A percentile compares a stretch with the other conserved stretches of the same genome.
phyloP scores from a whole-genome alignment of 2,329 filamentous ascomycete species.

The Lachnum nothofagi region DNA sequence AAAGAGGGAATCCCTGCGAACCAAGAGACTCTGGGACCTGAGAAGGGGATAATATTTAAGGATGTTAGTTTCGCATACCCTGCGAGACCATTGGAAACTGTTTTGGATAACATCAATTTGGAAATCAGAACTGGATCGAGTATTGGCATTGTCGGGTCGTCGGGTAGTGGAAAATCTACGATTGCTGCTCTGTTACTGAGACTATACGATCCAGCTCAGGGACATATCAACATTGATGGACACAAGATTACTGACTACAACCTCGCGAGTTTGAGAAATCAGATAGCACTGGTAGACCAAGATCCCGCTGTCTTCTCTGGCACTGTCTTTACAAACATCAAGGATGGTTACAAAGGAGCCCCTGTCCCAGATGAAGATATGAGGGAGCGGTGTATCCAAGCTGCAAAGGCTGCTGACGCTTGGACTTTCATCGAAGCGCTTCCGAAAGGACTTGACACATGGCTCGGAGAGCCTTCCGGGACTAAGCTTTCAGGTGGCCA shows the following conservation, averaged over 20 bases:
- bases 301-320: slow-evolving; percentile 25
- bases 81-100: slow-evolving; percentile 25
- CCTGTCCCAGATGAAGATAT: slow-evolving; percentile 14
- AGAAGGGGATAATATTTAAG: slow-evolving; percentile 30
- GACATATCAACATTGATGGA: slow-evolving; percentile 35
- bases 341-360: slow-evolving; percentile 37
- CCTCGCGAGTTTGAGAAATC: slow-evolving; percentile 17
- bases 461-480: slow-evolving; percentile 48
- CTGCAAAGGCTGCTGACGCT: slow-evolving; percentile 56
- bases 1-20: slow-evolving; percentile 21
- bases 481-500: slow-evolving; percentile 53
- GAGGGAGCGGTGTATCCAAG: slow-evolving; percentile 27
- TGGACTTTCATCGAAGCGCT: slow-evolving; percentile 49
- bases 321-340: slow-evolving; percentile 47
- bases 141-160: slow-evolving; percentile 42
- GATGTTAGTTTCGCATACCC: slow-evolving; percentile 35
- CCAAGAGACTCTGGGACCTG: slow-evolving; percentile 17
- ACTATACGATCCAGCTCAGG: slow-evolving; percentile 44
- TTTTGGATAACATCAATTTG: slow-evolving; percentile 32
- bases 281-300: slow-evolving; percentile 25
- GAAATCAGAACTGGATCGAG: slow-evolving; percentile 31
- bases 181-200: slow-evolving; percentile 39
- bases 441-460: slow-evolving; percentile 45
- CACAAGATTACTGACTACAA: slow-evolving; percentile 23
- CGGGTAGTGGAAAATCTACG: slow-evolving; percentile 40